phyloP scores from a whole-genome alignment of 208 protist species.

The Leishmania lainsoni region DNA sequence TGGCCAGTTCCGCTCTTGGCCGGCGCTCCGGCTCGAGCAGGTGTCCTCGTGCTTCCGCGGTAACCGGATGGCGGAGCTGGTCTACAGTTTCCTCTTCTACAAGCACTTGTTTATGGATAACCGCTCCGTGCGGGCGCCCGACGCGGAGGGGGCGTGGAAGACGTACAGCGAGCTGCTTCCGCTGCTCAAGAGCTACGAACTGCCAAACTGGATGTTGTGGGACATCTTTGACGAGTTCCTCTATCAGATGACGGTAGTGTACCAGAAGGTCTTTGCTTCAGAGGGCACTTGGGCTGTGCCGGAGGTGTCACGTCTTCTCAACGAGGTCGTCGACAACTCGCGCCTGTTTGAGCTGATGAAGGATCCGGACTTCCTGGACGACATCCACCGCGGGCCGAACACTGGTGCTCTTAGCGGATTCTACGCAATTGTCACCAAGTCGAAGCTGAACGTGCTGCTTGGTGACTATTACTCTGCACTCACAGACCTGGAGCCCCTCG shows the following conservation, averaged over 20 bases:
- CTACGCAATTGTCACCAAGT: constrained; percentile 80
- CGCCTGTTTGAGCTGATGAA: constrained; percentile 55
- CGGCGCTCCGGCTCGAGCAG: constrained; percentile 57
- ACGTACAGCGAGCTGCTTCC: constrained; percentile 73
- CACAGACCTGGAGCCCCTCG: constrained; percentile 62
- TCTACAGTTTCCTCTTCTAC: constrained; percentile 88
- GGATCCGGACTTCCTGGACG: constrained; percentile 47
- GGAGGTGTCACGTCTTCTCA: constrained; percentile 62
- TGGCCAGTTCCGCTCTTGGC: constrained; percentile 79
- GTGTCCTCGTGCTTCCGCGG: constrained; percentile 63
- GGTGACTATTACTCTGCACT: constrained; percentile 88
- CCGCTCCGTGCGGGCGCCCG: constrained; percentile 45
- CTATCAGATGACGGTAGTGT: constrained; percentile 89
- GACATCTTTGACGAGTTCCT: constrained; percentile 92
- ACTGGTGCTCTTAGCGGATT: constrained; percentile 69
- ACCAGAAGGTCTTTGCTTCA: constrained; percentile 78
- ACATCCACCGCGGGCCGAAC: constrained; percentile 43
- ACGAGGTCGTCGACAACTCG: constrained; percentile 62
- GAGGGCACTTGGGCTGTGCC: constrained; percentile 69
- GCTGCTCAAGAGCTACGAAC: constrained; percentile 54
- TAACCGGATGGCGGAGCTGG: constrained; percentile 63
- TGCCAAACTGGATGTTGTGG: constrained; percentile 89
- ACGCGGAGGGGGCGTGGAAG: constrained; percentile 72
- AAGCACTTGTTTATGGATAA: constrained; percentile 87
- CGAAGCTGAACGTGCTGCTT: constrained; percentile 82